phyloP scores from a whole-genome alignment of 768 basidiomycete species.

The Infundibulicybe gibba region DNA sequence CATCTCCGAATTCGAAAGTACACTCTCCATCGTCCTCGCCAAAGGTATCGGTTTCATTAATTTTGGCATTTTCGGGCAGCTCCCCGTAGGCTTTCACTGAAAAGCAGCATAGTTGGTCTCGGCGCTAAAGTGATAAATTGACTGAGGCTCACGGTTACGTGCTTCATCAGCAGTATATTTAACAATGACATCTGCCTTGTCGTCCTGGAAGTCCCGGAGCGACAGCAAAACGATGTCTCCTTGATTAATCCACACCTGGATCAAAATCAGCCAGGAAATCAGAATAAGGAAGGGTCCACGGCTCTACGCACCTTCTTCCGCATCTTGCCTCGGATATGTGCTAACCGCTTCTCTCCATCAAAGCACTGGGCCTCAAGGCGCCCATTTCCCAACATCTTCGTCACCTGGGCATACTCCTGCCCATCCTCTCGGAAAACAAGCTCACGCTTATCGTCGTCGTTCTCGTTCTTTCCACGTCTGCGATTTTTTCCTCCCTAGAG shows the following conservation, averaged over 20 bases:
- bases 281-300: background rate
- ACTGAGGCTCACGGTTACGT: slow-evolving; percentile 55
- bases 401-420: slow-evolving; percentile 98
- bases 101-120: slow-evolving; percentile 4
- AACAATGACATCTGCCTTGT: slow-evolving; percentile 98
- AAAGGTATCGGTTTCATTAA: slow-evolving; percentile 94
- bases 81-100: slow-evolving; percentile 97
- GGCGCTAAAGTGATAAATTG: slow-evolving; percentile 1
- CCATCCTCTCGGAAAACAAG: slow-evolving; percentile 98
- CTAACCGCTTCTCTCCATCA: slow-evolving; percentile 96
- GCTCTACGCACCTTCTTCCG: slow-evolving; percentile 84
- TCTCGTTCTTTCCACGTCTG: slow-evolving; percentile 99
- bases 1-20: slow-evolving; percentile 87
- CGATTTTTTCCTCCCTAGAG: slow-evolving; percentile 96
- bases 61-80: slow-evolving; percentile 92
- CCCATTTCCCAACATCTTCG: slow-evolving; percentile 98
- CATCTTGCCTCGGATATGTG: slow-evolving; percentile 99
- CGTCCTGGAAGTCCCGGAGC: slow-evolving; percentile 97
- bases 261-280: slow-evolving; percentile 2
- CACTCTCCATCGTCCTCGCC: slow-evolving; percentile 90
- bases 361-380: slow-evolving; percentile 96
- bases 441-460: slow-evolving; percentile 98
- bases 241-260: slow-evolving; percentile 97
- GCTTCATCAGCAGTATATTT: slow-evolving; percentile 98
- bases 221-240: slow-evolving; percentile 95